These are phyloP conservation scores for Trametes pubescens DNA, from an alignment of 1,284 basidiomycete species.

Conservation along the genomic window DNA sequence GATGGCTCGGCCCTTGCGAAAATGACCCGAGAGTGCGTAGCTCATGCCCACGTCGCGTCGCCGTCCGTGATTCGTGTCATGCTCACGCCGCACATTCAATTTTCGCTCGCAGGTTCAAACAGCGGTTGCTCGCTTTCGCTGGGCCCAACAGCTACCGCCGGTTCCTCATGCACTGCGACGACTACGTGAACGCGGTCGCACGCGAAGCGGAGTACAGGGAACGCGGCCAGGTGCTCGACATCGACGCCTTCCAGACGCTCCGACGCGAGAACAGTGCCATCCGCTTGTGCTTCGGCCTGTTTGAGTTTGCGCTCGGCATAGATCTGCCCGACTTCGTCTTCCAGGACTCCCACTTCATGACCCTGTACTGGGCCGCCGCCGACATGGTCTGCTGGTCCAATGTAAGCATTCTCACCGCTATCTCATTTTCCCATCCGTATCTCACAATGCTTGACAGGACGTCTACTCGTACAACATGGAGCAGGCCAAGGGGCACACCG, in stretches of 20 bases:
- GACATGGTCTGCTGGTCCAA: conserved; percentile 56
- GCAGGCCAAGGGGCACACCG: conserved; percentile 46
- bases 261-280: conserved; percentile 52
- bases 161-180: conserved; percentile 45
- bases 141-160: conserved; percentile 52
- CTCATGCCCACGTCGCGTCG: background rate
- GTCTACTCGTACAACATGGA: conserved; percentile 55
- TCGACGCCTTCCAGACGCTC: conserved; percentile 44
- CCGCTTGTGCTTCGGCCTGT: conserved; percentile 49
- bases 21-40: conserved; percentile 46
- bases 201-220: conserved; percentile 48
- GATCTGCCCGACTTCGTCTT: conserved; percentile 51
- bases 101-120: conserved; percentile 53
- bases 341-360: conserved; percentile 45
- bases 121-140: conserved; percentile 53
- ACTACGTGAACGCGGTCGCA: conserved; percentile 48
- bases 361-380: conserved; percentile 46
- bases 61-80: conserved; percentile 15
- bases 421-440: background rate
- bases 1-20: conserved; percentile 46
- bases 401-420: conserved; percentile 38
- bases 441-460: conserved; percentile 42
- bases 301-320: conserved; percentile 48
- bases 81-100: conserved; percentile 8
- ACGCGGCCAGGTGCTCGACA: conserved; percentile 42